These are phyloP conservation scores for Elongisporangium undulatum DNA, from an alignment of 352 stramenopile species.

Conservation along the genomic window DNA sequence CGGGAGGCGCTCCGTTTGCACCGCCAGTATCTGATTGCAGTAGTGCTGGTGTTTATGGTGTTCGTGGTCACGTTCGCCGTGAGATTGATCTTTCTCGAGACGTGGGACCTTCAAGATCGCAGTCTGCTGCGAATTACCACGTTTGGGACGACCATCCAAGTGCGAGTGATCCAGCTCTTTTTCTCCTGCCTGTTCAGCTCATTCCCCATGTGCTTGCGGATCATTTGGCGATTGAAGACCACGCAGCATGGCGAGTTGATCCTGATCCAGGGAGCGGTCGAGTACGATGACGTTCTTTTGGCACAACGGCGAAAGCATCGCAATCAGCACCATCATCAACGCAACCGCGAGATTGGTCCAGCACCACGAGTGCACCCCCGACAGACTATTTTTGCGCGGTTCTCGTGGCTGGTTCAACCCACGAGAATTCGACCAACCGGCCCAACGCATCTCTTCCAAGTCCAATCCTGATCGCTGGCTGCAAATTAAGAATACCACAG, in stretches of 20 bases:
- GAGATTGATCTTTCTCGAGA: not conserved
- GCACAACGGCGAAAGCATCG: not conserved
- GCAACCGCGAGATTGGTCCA: too few species aligned
- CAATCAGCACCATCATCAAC: too few species aligned
- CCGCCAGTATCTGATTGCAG: not conserved
- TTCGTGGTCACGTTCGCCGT: not conserved
- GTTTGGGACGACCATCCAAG: not conserved
- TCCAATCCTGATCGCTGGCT: too few species aligned
- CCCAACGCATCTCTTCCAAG: too few species aligned
- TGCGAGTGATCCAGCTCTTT: not conserved
- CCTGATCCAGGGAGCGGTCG: not conserved
- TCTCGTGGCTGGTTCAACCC: too few species aligned
- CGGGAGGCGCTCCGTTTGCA: not conserved
- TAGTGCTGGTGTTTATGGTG: not conserved
- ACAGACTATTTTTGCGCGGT: too few species aligned
- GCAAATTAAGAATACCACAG: too few species aligned
- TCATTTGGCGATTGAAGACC: not conserved
- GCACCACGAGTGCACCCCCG: too few species aligned
- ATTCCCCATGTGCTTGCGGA: not conserved
- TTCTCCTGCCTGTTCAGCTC: not conserved
- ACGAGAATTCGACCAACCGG: too few species aligned
- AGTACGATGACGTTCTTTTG: not conserved
- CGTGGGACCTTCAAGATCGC: not conserved
- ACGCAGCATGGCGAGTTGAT: not conserved
- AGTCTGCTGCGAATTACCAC: not conserved